Evolutionary conservation across 345 rosid genomes (phyloP).

Genomic region (Heritiera littoralis): DNA sequence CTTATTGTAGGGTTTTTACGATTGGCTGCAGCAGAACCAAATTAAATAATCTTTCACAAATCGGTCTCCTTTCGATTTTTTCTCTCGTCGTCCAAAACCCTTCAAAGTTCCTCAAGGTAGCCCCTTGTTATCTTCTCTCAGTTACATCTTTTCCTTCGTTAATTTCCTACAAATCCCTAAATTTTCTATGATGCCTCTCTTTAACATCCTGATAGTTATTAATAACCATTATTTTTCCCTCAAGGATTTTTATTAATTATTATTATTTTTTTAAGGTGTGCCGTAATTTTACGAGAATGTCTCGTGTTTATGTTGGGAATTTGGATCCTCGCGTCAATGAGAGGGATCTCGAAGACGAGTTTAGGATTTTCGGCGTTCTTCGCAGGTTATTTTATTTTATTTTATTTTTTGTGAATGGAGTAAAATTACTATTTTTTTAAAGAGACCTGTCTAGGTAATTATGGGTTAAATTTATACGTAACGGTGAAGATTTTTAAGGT

Average conservation of each 20-base stretch:
- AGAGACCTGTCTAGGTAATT: not conserved
- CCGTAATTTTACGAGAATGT: constrained; percentile 41
- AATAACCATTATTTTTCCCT: not conserved
- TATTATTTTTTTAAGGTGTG: not conserved
- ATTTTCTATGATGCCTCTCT: not conserved
- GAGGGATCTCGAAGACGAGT: constrained; percentile 83
- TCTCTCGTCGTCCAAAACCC: too few species aligned
- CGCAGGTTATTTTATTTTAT: constrained; percentile 50
- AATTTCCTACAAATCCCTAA: not conserved
- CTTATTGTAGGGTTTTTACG: not conserved
- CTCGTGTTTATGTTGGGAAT: constrained; percentile 79
- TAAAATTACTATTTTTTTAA: not conserved
- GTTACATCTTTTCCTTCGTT: not conserved
- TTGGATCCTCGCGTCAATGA: constrained; percentile 66
- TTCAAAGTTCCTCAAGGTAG: constrained; percentile 1
- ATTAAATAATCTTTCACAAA: not conserved
- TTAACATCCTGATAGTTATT: not conserved
- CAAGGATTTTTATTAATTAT: not conserved
- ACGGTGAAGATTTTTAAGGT: not conserved
- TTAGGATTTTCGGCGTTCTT: constrained; percentile 65
- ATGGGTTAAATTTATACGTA: not conserved
- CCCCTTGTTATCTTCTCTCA: not conserved
- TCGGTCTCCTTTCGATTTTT: too few species aligned
- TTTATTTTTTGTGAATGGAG: not conserved
- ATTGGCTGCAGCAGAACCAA: not conserved